Percentiles rank a stretch among this genome's conserved stretches.
Evolutionary conservation across 805 yeast genomes (phyloP).

Genomic region (Kazachstania psychrophila): DNA sequence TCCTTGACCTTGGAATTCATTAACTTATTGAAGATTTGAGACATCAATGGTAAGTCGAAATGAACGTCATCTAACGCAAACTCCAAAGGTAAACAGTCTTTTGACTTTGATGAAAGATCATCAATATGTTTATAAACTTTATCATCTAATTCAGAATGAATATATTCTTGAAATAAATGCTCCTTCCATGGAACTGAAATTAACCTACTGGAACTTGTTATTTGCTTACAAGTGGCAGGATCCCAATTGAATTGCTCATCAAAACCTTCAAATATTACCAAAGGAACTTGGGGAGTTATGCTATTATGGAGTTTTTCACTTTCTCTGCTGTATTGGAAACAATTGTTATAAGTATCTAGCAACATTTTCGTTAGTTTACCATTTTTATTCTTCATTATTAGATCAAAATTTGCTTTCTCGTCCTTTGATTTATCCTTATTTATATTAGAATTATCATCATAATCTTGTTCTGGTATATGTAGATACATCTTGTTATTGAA

Average conservation of each 20-base stretch:
- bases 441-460: constrained; percentile 3
- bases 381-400: background rate
- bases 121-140: constrained; percentile 3
- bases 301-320: too few species aligned
- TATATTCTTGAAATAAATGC: constrained; percentile 10
- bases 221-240: constrained; percentile 8
- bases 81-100: constrained; percentile 8
- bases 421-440: constrained; percentile 3
- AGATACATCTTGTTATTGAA: constrained; percentile 6
- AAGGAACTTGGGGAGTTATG: too few species aligned
- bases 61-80: constrained; percentile 7
- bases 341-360: background rate
- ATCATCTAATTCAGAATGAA: constrained; percentile 6
- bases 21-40: background rate
- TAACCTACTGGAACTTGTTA: constrained; percentile 9
- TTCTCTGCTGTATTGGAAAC: background rate
- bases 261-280: constrained; percentile 19
- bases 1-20: background rate
- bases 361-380: background rate
- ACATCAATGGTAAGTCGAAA: constrained; percentile 4
- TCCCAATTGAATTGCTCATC: constrained; percentile 18
- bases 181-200: constrained; percentile 19
- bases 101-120: constrained; percentile 7
- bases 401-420: background rate
- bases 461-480: background rate